Percentiles rank a stretch among this genome's conserved stretches.
phyloP scores from a whole-genome alignment of 768 basidiomycete species.

The Leucocoprinus birnbaumii region DNA sequence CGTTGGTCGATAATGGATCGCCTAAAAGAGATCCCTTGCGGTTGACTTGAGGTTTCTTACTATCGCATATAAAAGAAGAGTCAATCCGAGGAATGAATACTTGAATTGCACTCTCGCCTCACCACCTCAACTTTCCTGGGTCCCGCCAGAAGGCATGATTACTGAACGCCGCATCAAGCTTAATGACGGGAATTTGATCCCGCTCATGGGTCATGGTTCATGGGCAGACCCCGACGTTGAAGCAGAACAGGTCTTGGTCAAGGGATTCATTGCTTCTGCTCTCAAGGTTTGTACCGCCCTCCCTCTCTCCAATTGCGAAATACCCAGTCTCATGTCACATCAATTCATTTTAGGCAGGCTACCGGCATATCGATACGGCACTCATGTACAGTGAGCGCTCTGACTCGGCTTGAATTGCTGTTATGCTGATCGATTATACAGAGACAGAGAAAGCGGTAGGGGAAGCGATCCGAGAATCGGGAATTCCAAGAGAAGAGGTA shows the following conservation, averaged over 20 bases:
- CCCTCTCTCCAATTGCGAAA: not conserved
- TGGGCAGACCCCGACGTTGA: not conserved
- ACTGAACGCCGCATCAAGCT: not conserved
- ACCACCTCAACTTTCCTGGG: no score
- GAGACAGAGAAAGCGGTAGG: slow-evolving; percentile 41
- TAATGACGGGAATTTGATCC: not conserved
- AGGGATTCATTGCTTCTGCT: slow-evolving; percentile 20
- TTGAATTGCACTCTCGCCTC: no score
- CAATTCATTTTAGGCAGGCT: slow-evolving; percentile 35
- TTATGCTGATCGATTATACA: not conserved
- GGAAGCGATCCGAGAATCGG: slow-evolving; percentile 40
- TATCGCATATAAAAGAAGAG: no score
- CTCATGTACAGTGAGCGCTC: slow-evolving; percentile 24
- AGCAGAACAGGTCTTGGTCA: not conserved
- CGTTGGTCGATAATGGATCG: no score
- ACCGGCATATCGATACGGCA: slow-evolving; percentile 41
- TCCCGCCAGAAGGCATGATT: no score
- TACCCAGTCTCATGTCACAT: no score
- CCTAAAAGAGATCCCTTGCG: no score
- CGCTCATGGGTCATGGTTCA: not conserved
- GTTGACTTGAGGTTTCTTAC: no score
- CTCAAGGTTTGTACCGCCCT: slow-evolving; percentile 32
- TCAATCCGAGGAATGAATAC: no score
- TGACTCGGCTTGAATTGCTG: no score
- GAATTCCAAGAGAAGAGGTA: slow-evolving; percentile 43